Evolutionary conservation across 2,329 filamentous ascomycete species (phyloP), one percentile per base, ranked within the genome.

Genomic region (Colletotrichum echinochloae): DNA sequence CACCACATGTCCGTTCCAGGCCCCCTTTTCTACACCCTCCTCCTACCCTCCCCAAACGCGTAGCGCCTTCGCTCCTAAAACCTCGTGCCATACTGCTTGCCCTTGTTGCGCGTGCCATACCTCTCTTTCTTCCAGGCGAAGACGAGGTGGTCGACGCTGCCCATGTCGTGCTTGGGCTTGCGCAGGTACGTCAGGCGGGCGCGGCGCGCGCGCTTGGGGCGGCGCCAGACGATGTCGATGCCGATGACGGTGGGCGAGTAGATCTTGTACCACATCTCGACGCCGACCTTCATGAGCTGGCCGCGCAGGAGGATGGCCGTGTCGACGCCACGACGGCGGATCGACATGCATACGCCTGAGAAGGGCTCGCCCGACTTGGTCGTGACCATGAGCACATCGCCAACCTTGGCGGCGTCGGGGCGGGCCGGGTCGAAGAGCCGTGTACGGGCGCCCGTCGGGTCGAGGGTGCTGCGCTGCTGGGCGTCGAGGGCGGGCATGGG

Each of bases 251-350:
- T 92, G 71, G 95, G 95, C 78, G 90, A 93, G 85, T 96, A 98
- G 70, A 98, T 87, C 86, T 99, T 99, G 83, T 93, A 94, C 91
- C 94, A 97, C 94, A 97, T 96, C 88, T 99, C 96, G 71, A 97
- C 94, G 71, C 94, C 93, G 8, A 97, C 89, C 76, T 93, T 89
- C 74, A 94, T 95, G 76, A 99, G 84, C 79, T 97, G 91, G 76
- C 95, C 95, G 66, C 96, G 89, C 71, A 99, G 86, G 70, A 97
- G 84, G 65, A 99, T 91, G 5, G 93, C 92, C 2, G 94, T 97
- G 83, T 98, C 95, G 71, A 96, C 89, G 70, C 94, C 94, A n/a
- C 92, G 88, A 65, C 94, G 88, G 66, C 95, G 92, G 79, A 99
- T 95, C 78, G 92, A 92, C 78, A 99, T 86, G 77, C 93, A 92